These are phyloP conservation scores for Tremella fuciformis DNA, from an alignment of 768 basidiomycete genomes.

Conservation along the genomic window DNA sequence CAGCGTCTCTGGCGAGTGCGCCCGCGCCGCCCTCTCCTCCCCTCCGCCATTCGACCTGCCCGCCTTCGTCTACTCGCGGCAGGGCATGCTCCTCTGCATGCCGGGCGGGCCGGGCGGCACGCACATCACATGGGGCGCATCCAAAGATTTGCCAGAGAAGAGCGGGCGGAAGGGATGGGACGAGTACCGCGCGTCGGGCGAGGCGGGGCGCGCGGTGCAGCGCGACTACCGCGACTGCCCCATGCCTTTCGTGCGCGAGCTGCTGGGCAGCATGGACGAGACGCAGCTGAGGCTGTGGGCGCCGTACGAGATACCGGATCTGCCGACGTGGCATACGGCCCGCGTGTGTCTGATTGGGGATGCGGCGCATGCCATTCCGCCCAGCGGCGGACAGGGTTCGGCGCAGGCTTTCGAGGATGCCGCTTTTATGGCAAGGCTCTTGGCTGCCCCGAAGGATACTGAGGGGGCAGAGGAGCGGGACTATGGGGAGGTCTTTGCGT, in stretches of 20 bases:
- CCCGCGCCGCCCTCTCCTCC: constrained; percentile 18
- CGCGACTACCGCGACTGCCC: constrained; percentile 15
- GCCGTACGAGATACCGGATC: constrained; percentile 18
- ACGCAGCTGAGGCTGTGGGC: constrained; percentile 16
- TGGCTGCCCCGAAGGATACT: too few species aligned
- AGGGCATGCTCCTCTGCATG: constrained; percentile 36
- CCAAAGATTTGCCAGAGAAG: constrained; percentile 6
- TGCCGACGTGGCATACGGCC: constrained; percentile 20
- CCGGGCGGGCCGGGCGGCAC: constrained; percentile 20
- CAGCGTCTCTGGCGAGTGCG: constrained; percentile 8
- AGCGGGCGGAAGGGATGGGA: constrained; percentile 24
- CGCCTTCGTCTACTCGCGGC: too few species aligned
- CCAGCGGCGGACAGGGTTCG: constrained; percentile 31
- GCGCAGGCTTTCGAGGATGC: constrained; percentile 39
- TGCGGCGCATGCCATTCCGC: constrained; percentile 33
- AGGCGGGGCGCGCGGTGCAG: constrained; percentile 22
- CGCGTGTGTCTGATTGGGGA: constrained; percentile 31
- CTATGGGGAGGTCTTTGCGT: too few species aligned
- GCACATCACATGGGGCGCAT: constrained; percentile 26
- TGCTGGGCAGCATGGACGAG: constrained; percentile 21
- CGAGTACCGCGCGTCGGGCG: constrained; percentile 23
- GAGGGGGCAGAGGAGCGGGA: too few species aligned
- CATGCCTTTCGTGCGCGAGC: constrained; percentile 24
- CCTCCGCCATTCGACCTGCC: constrained; percentile 20
- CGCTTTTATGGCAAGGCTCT: constrained; percentile 22